Evolutionary conservation across 2,329 filamentous ascomycete species (phyloP).

Genomic region (Dothiorella sarmentorum): DNA sequence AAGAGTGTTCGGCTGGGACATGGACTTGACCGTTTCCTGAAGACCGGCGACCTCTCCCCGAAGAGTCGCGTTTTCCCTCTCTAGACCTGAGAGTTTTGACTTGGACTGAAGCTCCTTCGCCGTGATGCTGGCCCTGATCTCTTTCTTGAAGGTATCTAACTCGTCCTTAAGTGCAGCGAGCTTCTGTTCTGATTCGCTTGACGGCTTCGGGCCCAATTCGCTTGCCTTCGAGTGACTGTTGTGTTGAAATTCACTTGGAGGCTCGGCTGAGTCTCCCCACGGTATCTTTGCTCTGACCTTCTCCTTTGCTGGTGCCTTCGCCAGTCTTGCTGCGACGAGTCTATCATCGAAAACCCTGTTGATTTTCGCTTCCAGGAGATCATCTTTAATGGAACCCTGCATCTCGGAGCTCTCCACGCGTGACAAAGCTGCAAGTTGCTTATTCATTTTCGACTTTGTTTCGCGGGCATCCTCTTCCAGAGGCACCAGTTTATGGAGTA

Average conservation of each 20-base stretch:
- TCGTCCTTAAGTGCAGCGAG: background rate
- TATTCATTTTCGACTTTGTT: background rate
- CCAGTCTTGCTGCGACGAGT: background rate
- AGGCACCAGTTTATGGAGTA: background rate
- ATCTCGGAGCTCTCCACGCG: too few relatives aligned
- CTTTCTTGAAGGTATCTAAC: background rate
- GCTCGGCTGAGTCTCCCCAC: too few relatives aligned
- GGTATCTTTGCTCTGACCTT: too few relatives aligned
- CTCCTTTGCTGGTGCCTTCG: too few relatives aligned
- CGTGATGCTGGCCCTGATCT: background rate
- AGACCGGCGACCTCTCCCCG: background rate
- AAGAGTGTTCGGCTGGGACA: background rate
- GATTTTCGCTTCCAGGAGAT: background rate
- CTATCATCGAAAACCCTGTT: background rate
- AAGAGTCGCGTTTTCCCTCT: background rate
- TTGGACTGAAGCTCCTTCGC: background rate
- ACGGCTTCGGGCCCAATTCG: too few relatives aligned
- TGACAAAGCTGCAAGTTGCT: too few relatives aligned
- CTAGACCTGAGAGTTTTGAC: background rate
- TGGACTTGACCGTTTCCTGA: background rate
- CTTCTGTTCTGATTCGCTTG: background rate
- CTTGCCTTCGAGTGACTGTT: too few relatives aligned
- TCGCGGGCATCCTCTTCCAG: background rate
- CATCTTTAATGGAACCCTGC: background rate
- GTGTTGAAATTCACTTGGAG: background rate